Evolutionary conservation across 2,329 filamentous ascomycete genomes (phyloP).

Genomic region (Claviceps purpurea): DNA sequence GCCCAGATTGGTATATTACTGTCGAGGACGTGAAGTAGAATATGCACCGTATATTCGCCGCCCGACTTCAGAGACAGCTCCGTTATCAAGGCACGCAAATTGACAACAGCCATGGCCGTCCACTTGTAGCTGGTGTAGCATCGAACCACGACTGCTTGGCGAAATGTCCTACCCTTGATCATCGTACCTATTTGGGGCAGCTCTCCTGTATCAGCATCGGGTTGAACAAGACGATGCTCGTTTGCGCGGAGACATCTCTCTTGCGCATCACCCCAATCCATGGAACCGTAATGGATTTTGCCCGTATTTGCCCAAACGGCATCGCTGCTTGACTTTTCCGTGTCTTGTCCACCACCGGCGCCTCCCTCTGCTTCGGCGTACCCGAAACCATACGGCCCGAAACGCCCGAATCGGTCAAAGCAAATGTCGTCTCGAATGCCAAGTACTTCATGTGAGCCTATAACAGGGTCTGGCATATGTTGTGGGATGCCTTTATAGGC

Average conservation of each 20-base stretch:
- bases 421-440: slow-evolving; percentile 68
- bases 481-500: slow-evolving; percentile 58
- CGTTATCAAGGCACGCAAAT: slow-evolving; percentile 67
- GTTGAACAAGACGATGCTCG: slow-evolving; percentile 40
- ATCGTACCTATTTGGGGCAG: slow-evolving; percentile 12
- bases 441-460: slow-evolving; percentile 64
- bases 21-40: slow-evolving; percentile 75
- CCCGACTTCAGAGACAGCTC: slow-evolving; percentile 67
- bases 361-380: slow-evolving; percentile 64
- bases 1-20: slow-evolving; percentile 69
- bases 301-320: slow-evolving; percentile 40
- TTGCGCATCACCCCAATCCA: slow-evolving; percentile 44
- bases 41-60: slow-evolving; percentile 71
- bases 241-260: slow-evolving; percentile 45
- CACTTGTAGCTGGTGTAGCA: slow-evolving; percentile 72
- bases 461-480: slow-evolving; percentile 62
- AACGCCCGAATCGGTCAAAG: slow-evolving; percentile 74
- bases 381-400: slow-evolving; percentile 78
- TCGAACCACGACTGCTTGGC: slow-evolving; percentile 66
- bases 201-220: slow-evolving; percentile 25
- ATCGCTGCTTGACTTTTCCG: slow-evolving; percentile 54
- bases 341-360: slow-evolving; percentile 55
- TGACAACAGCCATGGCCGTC: slow-evolving; percentile 63
- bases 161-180: slow-evolving; percentile 28
- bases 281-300: slow-evolving; percentile 40